phyloP scores from a whole-genome alignment of 1,139 yeast species.

The Saccharomyces hybrid region DNA sequence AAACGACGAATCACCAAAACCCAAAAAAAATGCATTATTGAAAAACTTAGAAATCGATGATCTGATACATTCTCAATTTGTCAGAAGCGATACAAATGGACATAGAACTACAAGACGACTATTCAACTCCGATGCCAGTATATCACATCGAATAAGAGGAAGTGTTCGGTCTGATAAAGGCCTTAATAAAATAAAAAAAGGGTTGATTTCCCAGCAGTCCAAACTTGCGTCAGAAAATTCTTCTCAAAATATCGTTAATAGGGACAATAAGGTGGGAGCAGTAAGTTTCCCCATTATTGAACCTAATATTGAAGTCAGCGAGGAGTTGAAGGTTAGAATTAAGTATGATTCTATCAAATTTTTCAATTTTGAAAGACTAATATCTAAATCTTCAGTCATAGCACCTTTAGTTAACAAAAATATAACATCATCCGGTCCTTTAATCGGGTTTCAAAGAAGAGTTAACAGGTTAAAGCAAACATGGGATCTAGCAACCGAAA shows the following conservation, averaged over 20 bases:
- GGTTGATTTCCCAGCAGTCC: not conserved
- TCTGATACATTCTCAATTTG: not conserved
- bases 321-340: conserved; percentile 14
- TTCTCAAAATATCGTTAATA: not conserved
- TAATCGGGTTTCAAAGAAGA: not conserved
- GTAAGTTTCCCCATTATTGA: not conserved
- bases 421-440: not conserved
- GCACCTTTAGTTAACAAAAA: not conserved
- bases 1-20: conserved; percentile 7
- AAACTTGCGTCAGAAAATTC: not conserved
- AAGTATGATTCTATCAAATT: conserved; percentile 23
- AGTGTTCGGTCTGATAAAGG: not conserved
- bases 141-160: not conserved
- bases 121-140: not conserved
- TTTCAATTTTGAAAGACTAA: conserved; percentile 19
- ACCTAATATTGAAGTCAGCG: conserved; percentile 2
- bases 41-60: conserved; percentile 1
- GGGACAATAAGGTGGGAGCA: not conserved
- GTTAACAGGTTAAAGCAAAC: not conserved
- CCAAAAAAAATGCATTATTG: conserved; percentile 11
- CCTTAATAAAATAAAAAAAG: not conserved
- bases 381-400: conserved; percentile 3
- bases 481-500: not conserved
- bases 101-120: not conserved
- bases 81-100: not conserved